A percentile compares a stretch with the other conserved stretches of the same genome.
These are phyloP conservation scores for Dactylellina drechsleri DNA, from an alignment of 2,329 filamentous ascomycete genomes.

Conservation along the genomic window DNA sequence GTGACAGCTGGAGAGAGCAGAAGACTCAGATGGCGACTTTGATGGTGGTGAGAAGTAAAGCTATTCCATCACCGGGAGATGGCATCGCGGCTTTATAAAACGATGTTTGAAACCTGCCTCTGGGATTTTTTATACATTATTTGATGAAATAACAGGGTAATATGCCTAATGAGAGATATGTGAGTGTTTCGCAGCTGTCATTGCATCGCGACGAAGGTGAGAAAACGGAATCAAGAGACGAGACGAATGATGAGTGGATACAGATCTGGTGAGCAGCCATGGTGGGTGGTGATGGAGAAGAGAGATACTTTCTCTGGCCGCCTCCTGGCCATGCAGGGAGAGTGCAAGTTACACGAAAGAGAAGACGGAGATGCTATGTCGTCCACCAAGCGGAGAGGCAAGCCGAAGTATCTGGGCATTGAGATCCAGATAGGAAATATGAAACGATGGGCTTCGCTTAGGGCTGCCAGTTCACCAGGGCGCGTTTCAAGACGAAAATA, in stretches of 20 bases:
- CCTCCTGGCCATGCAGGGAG: constrained; percentile 50
- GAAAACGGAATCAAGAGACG: constrained; percentile 30
- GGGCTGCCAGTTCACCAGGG: constrained; percentile 28
- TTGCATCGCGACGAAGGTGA: constrained; percentile 26
- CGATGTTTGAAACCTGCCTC: constrained; percentile 29
- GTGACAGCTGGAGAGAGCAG: background rate
- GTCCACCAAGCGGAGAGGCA: background rate
- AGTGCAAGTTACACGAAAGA: constrained; percentile 35
- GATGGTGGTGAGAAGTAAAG: constrained; percentile 12
- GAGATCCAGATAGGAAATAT: constrained; percentile 8
- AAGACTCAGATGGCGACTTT: constrained; percentile 1
- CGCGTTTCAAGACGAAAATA: constrained; percentile 47
- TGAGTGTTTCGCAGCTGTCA: constrained; percentile 9
- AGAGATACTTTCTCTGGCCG: constrained; percentile 2
- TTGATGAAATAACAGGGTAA: constrained; percentile 11
- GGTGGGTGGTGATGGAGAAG: constrained; percentile 27
- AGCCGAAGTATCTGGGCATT: background rate
- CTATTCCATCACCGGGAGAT: constrained; percentile 21
- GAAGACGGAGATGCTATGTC: constrained; percentile 11
- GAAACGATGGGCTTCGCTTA: constrained; percentile 45
- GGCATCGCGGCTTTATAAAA: constrained; percentile 30
- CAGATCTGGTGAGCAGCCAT: constrained; percentile 26
- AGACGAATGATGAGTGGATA: constrained; percentile 40
- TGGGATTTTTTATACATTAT: background rate
- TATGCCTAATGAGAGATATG: constrained; percentile 29